Base-by-base conservation (phyloP, 2,329 filamentous ascomycete species). In the Graphium sp. region DNA sequence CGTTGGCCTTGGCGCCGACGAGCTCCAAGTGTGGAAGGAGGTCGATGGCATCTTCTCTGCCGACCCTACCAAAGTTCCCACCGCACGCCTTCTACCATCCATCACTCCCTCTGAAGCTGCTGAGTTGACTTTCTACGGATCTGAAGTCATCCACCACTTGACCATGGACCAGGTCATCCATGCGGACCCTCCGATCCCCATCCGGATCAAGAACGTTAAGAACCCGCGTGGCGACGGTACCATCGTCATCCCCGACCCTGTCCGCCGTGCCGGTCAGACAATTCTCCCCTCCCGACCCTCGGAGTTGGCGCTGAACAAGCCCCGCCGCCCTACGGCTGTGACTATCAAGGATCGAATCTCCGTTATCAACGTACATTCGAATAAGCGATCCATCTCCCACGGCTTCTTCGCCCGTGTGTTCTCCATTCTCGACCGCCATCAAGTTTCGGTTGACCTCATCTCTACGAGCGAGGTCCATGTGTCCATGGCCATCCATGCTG, bases 21-120 rank as follows among this genome's bases (percentile, higher is more conserved):
- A 98, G 51, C 65, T 98, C 29, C 89, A 98, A 52, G 80, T 98
- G 37, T 95, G 89, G 89, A 98, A 98, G 58, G 89, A 98, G 49
- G 89, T 98, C 6, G 89, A 98, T 50, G 85, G 84, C 34, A 91
- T 95, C 46, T 89, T 93, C 53, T 75, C 67, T 3, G 64, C 65
- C 5, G 87, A 94, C 45, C 84, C 84, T 3, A 72, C 79, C 42
- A 92, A 91, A 54, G 83, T 93, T 18, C 85, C 87, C 4, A 95
- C 87, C 1, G 91, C 89, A n/a, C 67, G 78, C 26, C 62, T 98
- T n/a, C 66, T 98, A 24, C 58, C 75, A 8, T 75, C 76, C 30
- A 93, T 98, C 47, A 94, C 87, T 4, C 89, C 89, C 1, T 78
- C 83, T 7, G 89, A 98, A 53, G 89, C 89, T 2, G 87, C 89